Evolutionary conservation across 148 eudicot species (phyloP).

Genomic region (Suaeda aralocaspica): DNA sequence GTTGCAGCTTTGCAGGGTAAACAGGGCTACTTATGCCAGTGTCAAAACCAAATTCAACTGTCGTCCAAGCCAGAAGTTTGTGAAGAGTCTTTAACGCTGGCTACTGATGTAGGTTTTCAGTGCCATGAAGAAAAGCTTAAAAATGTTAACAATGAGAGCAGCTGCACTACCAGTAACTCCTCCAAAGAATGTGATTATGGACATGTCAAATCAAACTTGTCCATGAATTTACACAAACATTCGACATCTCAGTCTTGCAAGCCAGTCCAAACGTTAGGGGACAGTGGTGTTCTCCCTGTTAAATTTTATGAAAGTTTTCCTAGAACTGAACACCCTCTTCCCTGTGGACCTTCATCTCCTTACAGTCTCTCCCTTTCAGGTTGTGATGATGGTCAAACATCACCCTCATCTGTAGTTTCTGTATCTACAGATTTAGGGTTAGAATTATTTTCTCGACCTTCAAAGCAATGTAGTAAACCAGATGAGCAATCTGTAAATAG

Average conservation of each 20-base stretch:
- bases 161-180: conserved; percentile 27
- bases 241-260: conserved; percentile 21
- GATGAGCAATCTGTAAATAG: conserved; percentile 24
- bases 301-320: conserved; percentile 26
- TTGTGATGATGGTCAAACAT: conserved; percentile 34
- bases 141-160: conserved; percentile 18
- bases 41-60: conserved; percentile 31
- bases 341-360: conserved; percentile 21
- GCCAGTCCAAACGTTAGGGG: conserved; percentile 15
- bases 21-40: conserved; percentile 39
- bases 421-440: conserved; percentile 50
- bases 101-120: conserved; percentile 26
- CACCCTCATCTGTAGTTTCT: conserved; percentile 54
- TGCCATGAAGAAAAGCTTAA: conserved; percentile 24
- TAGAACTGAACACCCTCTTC: conserved; percentile 25
- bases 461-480: conserved; percentile 31
- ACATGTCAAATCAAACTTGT: conserved; percentile 14
- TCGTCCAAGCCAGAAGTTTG: conserved; percentile 27
- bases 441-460: conserved; percentile 28
- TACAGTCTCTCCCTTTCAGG: conserved; percentile 31
- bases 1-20: conserved; percentile 40
- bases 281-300: conserved; percentile 21
- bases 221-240: conserved; percentile 18
- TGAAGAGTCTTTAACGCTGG: conserved; percentile 28
- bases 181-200: conserved; percentile 26